Base-by-base conservation (phyloP, 2,329 filamentous ascomycete genomes). In the Pseudopyricularia cyperi region DNA sequence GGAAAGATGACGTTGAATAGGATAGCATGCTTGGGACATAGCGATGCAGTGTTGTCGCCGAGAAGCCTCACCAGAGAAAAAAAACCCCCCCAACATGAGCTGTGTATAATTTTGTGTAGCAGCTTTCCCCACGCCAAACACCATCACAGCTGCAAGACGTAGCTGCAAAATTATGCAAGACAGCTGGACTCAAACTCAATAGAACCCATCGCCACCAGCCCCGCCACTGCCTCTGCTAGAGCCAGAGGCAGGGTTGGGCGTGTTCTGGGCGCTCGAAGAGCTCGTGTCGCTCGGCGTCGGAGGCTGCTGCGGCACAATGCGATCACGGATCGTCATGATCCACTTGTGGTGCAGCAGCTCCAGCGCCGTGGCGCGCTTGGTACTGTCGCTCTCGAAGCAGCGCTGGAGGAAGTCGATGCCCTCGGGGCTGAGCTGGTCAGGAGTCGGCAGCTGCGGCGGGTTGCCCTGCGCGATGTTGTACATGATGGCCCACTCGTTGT, bases 401-500 rank as follows among this genome's bases (percentile, higher is more conserved):
- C 79, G 81, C 60, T 80, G 80, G 57, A 98, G 67, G 63, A 98
- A 97, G 64, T 97, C 89, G 57, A 96, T 82, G 22, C 93, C 93
- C 52, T 80, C 69, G 0, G 83, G 78, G 62, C 87, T 93, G 57
- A 98, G 78, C 67, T 97, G 91, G 51, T 97, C 91, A 1, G 73
- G 65, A 1, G 80, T 76, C 2, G 93, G 93, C 52, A 96, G 75
- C 63, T 89, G 85, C 6, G 93, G 93, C 48, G 89, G 87, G 61
- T 96, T 95, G 57, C 93, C 93, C 65, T 95, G 91, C 1, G 93
- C 93, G 62, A 98, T 98, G 72, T 97, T 97, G 76, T 96, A 98
- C 93, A 98, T 98, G 71, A 98, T 97, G 42, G 93, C 93, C 89
- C 90, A 98, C 68, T 98, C 93, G 64, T 98, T 98, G 71, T 98